Conservation (phyloP, 2,329 filamentous ascomycete species). For the Colletotrichum sp. region DNA sequence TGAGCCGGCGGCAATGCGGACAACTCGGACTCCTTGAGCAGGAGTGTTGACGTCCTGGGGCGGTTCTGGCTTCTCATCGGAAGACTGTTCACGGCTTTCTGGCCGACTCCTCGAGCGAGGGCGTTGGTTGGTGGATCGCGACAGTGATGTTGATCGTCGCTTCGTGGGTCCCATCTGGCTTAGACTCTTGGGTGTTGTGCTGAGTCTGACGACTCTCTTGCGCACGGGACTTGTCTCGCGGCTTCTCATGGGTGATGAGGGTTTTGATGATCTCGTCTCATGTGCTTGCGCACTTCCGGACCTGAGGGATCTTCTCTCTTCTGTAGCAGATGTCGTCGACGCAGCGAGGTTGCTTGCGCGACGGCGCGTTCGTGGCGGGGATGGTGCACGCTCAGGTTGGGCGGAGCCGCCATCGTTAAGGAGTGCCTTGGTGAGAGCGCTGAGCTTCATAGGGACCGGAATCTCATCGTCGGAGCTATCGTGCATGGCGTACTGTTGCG, state of each 20-base stretch:
- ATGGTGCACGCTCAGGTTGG: conserved; percentile 43
- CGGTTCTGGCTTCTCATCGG: conserved; percentile 41
- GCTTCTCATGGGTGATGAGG: conserved; percentile 48
- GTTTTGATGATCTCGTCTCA: conserved; percentile 37
- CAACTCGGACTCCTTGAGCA: conserved; percentile 53
- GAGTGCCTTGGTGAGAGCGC: conserved; percentile 87
- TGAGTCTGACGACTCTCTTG: conserved; percentile 63
- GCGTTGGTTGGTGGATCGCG: conserved; percentile 34
- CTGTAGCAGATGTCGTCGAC: conserved; percentile 46
- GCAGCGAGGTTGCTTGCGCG: conserved; percentile 52
- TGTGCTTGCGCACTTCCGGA: conserved; percentile 51
- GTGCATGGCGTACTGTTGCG: conserved; percentile 61
- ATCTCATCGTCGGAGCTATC: conserved; percentile 97
- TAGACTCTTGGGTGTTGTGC: conserved; percentile 52
- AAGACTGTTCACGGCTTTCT: conserved; percentile 44
- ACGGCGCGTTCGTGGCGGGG: conserved; percentile 53
- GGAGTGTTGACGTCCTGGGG: conserved; percentile 58
- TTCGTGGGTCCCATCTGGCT: conserved; percentile 44
- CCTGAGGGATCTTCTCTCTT: conserved; percentile 50
- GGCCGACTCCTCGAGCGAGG: conserved; percentile 40
- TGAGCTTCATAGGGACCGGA: conserved; percentile 90
- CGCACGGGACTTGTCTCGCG: conserved; percentile 58
- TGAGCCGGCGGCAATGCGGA: conserved; percentile 59
- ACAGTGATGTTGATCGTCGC: conserved; percentile 57
- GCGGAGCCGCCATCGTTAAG: conserved; percentile 68